These are phyloP conservation scores for Pythium oligandrum DNA, from an alignment of 352 stramenopile genomes.

Conservation along the genomic window DNA sequence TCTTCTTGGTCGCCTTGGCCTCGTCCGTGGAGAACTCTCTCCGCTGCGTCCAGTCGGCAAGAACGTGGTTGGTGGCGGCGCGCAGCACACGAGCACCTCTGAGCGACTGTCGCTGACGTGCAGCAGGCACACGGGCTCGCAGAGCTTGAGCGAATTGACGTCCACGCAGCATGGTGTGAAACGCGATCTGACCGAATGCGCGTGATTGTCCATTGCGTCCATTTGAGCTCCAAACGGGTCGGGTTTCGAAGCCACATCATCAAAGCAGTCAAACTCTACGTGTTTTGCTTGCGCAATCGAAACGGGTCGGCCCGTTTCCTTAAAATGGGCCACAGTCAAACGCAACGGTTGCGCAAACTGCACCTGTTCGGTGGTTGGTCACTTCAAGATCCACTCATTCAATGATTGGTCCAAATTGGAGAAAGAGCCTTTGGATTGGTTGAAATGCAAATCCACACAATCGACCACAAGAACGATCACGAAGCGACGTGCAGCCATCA, in stretches of 20 bases:
- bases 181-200: not conserved
- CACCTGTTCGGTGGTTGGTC: constrained; percentile 3
- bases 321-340: not conserved
- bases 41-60: constrained; percentile 22
- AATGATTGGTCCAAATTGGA: too few relatives aligned
- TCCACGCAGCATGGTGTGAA: constrained; percentile 21
- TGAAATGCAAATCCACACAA: not conserved
- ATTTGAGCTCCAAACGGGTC: constrained; percentile 5
- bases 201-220: not conserved
- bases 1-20: constrained; percentile 11
- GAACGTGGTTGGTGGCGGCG: constrained; percentile 16
- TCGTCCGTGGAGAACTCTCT: constrained; percentile 22
- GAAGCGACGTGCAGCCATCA: too few relatives aligned
- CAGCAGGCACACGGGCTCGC: constrained; percentile 7
- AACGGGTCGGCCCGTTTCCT: constrained; percentile 13
- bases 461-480: too few relatives aligned
- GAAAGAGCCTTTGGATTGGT: constrained; percentile 3
- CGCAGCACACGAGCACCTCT: constrained; percentile 5
- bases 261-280: not conserved
- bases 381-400: constrained; percentile 14
- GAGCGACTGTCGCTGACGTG: too few relatives aligned
- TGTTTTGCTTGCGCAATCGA: constrained; percentile 20
- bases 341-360: constrained; percentile 19
- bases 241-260: not conserved
- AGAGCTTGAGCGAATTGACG: constrained; percentile 20